These are phyloP conservation scores for Stellera chamaejasme DNA, from an alignment of 345 rosid species.

Conservation along the genomic window DNA sequence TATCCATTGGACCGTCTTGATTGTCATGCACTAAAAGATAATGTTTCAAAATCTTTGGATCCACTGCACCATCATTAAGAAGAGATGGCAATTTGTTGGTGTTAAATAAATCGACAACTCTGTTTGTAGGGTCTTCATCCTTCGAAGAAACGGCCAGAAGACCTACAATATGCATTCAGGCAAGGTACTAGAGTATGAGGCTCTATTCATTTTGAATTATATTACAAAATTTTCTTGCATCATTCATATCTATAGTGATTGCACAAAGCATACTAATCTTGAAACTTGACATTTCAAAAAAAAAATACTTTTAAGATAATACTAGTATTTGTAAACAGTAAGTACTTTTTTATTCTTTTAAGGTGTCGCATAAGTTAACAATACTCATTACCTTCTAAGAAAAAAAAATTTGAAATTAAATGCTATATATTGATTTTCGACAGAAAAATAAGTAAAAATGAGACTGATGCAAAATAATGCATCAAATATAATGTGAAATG, in stretches of 20 bases:
- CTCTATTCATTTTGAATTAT: too few relatives aligned
- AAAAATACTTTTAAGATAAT: background rate
- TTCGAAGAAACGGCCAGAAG: slow-evolving; percentile 86
- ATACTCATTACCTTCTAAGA: too few relatives aligned
- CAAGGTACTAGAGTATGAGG: background rate
- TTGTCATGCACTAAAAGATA: slow-evolving; percentile 88
- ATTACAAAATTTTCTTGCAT: too few relatives aligned
- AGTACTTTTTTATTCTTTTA: too few relatives aligned
- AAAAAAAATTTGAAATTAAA: too few relatives aligned
- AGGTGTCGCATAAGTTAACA: too few relatives aligned
- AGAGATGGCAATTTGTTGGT: slow-evolving; percentile 70
- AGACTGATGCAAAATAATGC: too few relatives aligned
- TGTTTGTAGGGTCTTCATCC: slow-evolving; percentile 79
- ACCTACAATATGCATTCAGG: slow-evolving; percentile 45
- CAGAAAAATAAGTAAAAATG: too few relatives aligned
- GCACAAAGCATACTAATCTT: slow-evolving; percentile 1
- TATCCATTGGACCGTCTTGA: slow-evolving; percentile 75
- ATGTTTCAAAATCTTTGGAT: slow-evolving; percentile 83
- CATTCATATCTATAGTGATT: background rate
- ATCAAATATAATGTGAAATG: too few relatives aligned
- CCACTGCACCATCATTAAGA: slow-evolving; percentile 85
- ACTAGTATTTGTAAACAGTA: too few relatives aligned
- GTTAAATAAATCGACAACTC: slow-evolving; percentile 81
- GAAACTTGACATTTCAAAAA: slow-evolving; percentile 1
- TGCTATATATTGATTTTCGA: too few relatives aligned